These are phyloP conservation scores for Linnemannia elongata DNA, from an alignment of 192 early-diverging fungal genomes.

Conservation along the genomic window DNA sequence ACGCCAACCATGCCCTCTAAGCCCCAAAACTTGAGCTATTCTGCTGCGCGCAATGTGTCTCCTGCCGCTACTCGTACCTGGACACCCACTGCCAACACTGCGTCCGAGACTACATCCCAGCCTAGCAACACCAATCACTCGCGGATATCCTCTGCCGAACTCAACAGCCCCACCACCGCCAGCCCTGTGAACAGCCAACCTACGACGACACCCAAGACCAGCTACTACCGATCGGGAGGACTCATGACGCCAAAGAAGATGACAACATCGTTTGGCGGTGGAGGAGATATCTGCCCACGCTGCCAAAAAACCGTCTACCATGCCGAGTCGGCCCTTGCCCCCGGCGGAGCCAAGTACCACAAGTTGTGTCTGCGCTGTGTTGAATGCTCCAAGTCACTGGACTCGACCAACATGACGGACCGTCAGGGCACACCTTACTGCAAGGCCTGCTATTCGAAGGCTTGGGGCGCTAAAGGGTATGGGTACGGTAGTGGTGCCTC, in stretches of 20 bases:
- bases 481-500: conserved; percentile 59
- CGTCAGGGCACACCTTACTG: conserved; percentile 64
- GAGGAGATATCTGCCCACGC: conserved; percentile 65
- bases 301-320: conserved; percentile 72
- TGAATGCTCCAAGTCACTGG: conserved; percentile 65
- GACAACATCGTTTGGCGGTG: conserved; percentile 30
- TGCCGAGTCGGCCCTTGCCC: conserved; percentile 64
- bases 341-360: conserved; percentile 71
- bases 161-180: neutral
- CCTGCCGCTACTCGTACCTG: conserved; percentile 53
- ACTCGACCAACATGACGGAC: conserved; percentile 71
- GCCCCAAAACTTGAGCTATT: conserved; percentile 37
- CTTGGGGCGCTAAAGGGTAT: conserved; percentile 67
- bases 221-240: conserved; percentile 40
- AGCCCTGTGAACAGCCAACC: conserved; percentile 19
- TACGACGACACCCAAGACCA: conserved; percentile 26
- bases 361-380: conserved; percentile 68
- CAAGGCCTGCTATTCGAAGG: conserved; percentile 65
- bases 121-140: conserved; percentile 14
- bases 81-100: conserved; percentile 25
- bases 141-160: conserved; percentile 12
- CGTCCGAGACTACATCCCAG: conserved; percentile 1
- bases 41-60: conserved; percentile 36
- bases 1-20: conserved; percentile 43
- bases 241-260: conserved; percentile 53